A percentile compares a stretch with the other conserved stretches of the same genome.
Conservation (phyloP, 1,284 basidiomycete species). For the Pseudozyma thailandica region DNA sequence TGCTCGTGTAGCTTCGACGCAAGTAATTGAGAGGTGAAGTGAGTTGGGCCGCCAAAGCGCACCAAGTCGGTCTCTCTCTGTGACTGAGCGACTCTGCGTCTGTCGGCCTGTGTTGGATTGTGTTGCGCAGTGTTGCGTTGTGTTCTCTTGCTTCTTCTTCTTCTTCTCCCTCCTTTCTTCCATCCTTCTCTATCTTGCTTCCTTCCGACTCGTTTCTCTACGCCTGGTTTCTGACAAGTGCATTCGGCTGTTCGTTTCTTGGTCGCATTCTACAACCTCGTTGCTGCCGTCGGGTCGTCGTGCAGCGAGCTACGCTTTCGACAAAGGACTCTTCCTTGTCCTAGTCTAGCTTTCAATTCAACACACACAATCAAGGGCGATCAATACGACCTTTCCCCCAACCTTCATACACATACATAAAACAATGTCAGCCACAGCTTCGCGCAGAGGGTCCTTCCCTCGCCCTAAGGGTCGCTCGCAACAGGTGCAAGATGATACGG, state of each 20-base stretch:
- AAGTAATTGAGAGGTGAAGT: too few relatives aligned
- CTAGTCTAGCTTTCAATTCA: background rate
- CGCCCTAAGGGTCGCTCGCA: slow-evolving; percentile 49
- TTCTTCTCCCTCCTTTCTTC: slow-evolving; percentile 12
- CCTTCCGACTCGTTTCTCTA: slow-evolving; percentile 12
- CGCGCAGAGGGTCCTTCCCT: slow-evolving; percentile 53
- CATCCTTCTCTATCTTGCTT: slow-evolving; percentile 14
- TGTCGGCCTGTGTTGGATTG: slow-evolving; percentile 2
- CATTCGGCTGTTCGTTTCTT: slow-evolving; percentile 24
- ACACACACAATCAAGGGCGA: background rate
- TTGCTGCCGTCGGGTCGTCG: slow-evolving; percentile 18
- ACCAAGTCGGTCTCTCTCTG: too few relatives aligned
- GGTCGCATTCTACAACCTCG: slow-evolving; percentile 5
- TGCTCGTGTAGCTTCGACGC: slow-evolving; percentile 10
- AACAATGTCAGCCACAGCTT: slow-evolving; percentile 52
- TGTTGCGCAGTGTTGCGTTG: background rate
- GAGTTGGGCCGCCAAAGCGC: too few relatives aligned
- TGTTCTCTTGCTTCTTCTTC: slow-evolving; percentile 2
- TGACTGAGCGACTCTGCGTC: background rate
- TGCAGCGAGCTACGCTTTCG: slow-evolving; percentile 25
- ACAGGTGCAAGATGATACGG: slow-evolving; percentile 63
- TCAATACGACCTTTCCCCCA: background rate
- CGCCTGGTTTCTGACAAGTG: slow-evolving; percentile 31
- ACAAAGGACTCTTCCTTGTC: slow-evolving; percentile 7
- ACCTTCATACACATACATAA: slow-evolving; percentile 21